Evolutionary conservation across 345 rosid genomes (phyloP).

Genomic region (Gossypium arboreum): DNA sequence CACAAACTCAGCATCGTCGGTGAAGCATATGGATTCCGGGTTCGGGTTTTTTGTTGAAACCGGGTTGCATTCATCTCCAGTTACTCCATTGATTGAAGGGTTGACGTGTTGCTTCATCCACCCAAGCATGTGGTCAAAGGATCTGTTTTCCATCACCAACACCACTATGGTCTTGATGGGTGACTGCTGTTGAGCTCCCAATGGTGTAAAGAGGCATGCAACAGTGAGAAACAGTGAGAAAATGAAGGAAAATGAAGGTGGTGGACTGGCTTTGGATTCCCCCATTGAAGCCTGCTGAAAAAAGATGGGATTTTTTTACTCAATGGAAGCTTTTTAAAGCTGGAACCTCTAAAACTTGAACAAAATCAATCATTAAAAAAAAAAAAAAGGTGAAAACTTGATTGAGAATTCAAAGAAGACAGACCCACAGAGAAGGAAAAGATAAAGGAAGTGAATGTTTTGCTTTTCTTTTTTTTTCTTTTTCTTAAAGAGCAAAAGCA

Average conservation of each 20-base stretch:
- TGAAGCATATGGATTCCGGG: constrained; percentile 63
- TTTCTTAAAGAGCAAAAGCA: background rate
- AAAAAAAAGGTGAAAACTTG: background rate
- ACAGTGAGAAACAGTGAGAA: constrained; percentile 44
- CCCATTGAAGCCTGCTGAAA: constrained; percentile 26
- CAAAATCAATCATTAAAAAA: background rate
- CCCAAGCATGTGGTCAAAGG: constrained; percentile 88
- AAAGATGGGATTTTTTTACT: constrained; percentile 9
- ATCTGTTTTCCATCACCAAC: constrained; percentile 83
- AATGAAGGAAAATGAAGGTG: constrained; percentile 30
- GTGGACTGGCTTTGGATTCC: constrained; percentile 24
- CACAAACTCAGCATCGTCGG: constrained; percentile 82
- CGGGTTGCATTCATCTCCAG: constrained; percentile 86
- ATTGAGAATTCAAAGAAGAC: background rate
- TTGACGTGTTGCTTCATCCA: constrained; percentile 87
- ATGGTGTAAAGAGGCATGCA: constrained; percentile 33
- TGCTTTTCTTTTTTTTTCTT: background rate
- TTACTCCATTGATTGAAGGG: constrained; percentile 75
- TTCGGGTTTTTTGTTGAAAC: constrained; percentile 38
- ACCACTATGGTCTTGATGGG: constrained; percentile 83
- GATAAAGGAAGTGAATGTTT: background rate
- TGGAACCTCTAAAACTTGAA: background rate
- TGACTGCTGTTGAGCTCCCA: constrained; percentile 45
- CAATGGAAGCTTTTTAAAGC: background rate
- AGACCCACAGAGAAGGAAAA: background rate